Percentiles rank a stretch among this genome's conserved stretches.
Conservation (phyloP, 768 basidiomycete genomes). For the Suillus occidentalis region DNA sequence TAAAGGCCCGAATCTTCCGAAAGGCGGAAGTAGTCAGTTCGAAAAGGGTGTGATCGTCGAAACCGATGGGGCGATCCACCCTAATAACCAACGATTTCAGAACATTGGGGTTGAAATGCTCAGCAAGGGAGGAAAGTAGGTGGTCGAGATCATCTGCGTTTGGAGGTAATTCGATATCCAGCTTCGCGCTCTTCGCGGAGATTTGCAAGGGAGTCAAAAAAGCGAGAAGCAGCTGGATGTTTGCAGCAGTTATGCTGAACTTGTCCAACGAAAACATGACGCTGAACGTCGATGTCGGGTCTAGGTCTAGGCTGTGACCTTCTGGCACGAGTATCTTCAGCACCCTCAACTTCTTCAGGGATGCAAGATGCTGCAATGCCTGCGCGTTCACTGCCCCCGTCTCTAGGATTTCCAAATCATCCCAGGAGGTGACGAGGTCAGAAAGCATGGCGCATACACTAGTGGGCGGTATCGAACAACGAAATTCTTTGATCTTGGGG, state of each 20-base stretch:
- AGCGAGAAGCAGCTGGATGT: not conserved
- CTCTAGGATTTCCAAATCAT: not conserved
- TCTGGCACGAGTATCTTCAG: not conserved
- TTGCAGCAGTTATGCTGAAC: not conserved
- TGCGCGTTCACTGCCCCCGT: not conserved
- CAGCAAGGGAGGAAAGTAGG: not conserved
- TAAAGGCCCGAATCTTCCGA: too few species aligned
- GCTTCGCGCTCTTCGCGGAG: not conserved
- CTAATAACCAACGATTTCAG: not conserved
- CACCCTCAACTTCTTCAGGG: not conserved
- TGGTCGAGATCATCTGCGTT: not conserved
- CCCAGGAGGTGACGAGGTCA: not conserved
- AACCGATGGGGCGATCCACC: not conserved
- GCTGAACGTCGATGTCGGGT: not conserved
- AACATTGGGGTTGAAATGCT: not conserved
- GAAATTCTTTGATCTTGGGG: not conserved
- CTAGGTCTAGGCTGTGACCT: not conserved
- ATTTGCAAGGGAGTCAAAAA: not conserved
- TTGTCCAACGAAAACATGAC: not conserved
- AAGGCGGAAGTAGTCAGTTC: not conserved
- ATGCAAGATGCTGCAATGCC: conserved; percentile 1
- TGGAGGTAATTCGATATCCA: not conserved
- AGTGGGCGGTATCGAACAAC: not conserved
- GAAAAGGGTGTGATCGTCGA: not conserved
- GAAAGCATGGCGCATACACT: not conserved